Base-by-base conservation (phyloP, 2,329 filamentous ascomycete species). In the Ophiobolus disseminans region DNA sequence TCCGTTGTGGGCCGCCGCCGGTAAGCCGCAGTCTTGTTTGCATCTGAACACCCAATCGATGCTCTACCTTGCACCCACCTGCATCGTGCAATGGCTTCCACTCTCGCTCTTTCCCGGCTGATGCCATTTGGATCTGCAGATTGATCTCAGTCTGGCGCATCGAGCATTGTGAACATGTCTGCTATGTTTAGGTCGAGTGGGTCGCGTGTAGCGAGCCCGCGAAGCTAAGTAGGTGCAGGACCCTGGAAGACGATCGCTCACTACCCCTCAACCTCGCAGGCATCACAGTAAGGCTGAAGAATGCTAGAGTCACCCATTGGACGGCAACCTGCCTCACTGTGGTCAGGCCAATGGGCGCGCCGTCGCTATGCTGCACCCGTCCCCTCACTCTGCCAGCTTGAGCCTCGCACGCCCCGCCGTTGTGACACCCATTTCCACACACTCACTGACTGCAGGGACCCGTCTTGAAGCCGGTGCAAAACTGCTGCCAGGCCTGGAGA, bases 211-310 rank as follows among this genome's bases (percentile, higher is more conserved):
- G n/a, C n/a, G n/a, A n/a, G n/a, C n/a, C n/a, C n/a, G n/a, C n/a
- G n/a, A n/a, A n/a, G n/a, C n/a, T n/a, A n/a, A n/a, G n/a, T n/a
- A n/a, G n/a, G n/a, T n/a, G n/a, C n/a, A n/a, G n/a, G n/a, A n/a
- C n/a, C n/a, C n/a, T n/a, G n/a, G 30, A 14, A 14, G n/a, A 11
- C 30, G 23, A 11, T 32, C n/a, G 9, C n/a, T 45, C 34, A 32
- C 51, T 22, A 57, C 50, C 45, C 40, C 45, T 55, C 45, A 55
- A 53, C 55, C 57, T 14, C 16, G 41, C 57, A 60, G 53, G 50
- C 56, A 45, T 50, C 40, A 32, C 20, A 6, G 26, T 34, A 39
- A 40, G 43, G 43, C 43, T 45, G 35, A 38, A 26, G 7, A 45
- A 39, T 40, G 45, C 20, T 28, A 10, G 11, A 20, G 25, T 39